phyloP scores from a whole-genome alignment of 805 yeast genomes.

The Metschnikowia dekortorum region DNA sequence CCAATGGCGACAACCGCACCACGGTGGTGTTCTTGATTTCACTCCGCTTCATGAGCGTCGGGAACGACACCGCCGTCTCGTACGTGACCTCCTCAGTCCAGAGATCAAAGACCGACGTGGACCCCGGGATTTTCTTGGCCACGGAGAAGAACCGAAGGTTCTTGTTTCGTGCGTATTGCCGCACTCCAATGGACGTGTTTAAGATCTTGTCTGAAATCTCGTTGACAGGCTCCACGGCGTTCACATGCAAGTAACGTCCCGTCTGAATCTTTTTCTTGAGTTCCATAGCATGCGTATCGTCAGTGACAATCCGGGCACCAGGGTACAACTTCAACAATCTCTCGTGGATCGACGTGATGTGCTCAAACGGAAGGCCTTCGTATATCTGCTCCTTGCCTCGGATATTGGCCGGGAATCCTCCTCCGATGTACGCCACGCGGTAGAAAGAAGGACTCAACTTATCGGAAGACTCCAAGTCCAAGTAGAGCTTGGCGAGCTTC shows the following conservation, averaged over 20 bases:
- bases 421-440: constrained; percentile 75
- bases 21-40: constrained; percentile 52
- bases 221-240: constrained; percentile 65
- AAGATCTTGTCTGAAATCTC: constrained; percentile 45
- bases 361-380: constrained; percentile 86
- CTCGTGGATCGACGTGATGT: constrained; percentile 76
- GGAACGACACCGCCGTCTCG: constrained; percentile 73
- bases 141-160: constrained; percentile 66
- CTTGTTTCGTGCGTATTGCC: constrained; percentile 72
- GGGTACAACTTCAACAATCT: constrained; percentile 72
- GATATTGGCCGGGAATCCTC: constrained; percentile 75
- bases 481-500: constrained; percentile 63
- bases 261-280: constrained; percentile 49
- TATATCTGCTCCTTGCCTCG: constrained; percentile 75
- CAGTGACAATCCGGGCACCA: constrained; percentile 68
- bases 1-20: constrained; percentile 71
- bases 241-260: constrained; percentile 71
- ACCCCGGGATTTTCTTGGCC: constrained; percentile 68
- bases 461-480: constrained; percentile 62
- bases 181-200: constrained; percentile 54
- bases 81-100: constrained; percentile 89
- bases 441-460: constrained; percentile 74
- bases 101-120: constrained; percentile 63
- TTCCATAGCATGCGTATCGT: constrained; percentile 52
- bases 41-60: constrained; percentile 81